Conservation (phyloP, 768 basidiomycete genomes). For the Roridomyces roridus region DNA sequence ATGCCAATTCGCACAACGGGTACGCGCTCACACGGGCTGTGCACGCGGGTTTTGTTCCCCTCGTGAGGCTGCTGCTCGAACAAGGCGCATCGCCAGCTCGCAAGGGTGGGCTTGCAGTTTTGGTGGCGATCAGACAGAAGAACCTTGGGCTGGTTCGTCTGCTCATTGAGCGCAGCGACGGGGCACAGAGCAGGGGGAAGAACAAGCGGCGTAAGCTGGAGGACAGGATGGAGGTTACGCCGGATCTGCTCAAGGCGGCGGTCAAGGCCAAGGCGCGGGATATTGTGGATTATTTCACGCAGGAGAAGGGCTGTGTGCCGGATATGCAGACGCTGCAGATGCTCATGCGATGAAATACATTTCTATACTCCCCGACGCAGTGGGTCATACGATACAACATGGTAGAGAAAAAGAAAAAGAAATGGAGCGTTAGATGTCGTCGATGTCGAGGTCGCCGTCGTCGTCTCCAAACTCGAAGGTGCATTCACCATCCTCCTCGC, state of each 20-base stretch:
- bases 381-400: constrained; percentile 31
- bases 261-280: constrained; percentile 69
- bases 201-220: constrained; percentile 60
- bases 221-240: constrained; percentile 62
- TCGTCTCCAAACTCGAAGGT: constrained; percentile 92
- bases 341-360: constrained; percentile 36
- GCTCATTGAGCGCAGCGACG: constrained; percentile 69
- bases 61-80: constrained; percentile 73
- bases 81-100: constrained; percentile 72
- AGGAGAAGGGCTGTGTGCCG: constrained; percentile 75
- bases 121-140: constrained; percentile 75
- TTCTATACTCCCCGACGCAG: constrained; percentile 25
- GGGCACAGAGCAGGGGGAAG: constrained; percentile 27
- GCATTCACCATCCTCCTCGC: constrained; percentile 89
- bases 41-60: constrained; percentile 62
- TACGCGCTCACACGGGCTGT: constrained; percentile 87
- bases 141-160: constrained; percentile 73
- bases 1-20: constrained; percentile 74
- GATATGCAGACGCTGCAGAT: constrained; percentile 68
- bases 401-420: constrained; percentile 13
- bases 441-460: constrained; percentile 88
- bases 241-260: constrained; percentile 69
- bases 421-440: constrained; percentile 70
- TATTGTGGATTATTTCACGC: constrained; percentile 72
- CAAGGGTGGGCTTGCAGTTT: constrained; percentile 70